phyloP scores from a whole-genome alignment of 129 eudicot genomes.

The Mikania micrantha region DNA sequence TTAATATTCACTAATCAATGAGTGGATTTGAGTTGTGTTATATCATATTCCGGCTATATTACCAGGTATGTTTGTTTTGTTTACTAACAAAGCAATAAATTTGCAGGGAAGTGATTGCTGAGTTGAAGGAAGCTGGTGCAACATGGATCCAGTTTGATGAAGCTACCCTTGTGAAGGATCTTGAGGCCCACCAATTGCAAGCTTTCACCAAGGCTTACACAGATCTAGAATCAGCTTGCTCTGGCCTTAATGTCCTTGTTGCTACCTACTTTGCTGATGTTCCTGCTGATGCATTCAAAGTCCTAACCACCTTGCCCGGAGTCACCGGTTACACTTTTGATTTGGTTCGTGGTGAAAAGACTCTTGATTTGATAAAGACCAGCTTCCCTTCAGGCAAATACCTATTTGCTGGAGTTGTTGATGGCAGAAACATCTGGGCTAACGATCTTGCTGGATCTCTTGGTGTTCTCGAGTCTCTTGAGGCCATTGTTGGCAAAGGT shows the following conservation, averaged over 20 bases:
- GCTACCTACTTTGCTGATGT: constrained; percentile 93
- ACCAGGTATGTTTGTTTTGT: too few species aligned
- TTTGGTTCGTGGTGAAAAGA: constrained; percentile 79
- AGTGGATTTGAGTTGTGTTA: not conserved
- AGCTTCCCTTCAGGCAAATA: constrained; percentile 58
- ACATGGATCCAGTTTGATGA: constrained; percentile 92
- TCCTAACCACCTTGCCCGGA: constrained; percentile 62
- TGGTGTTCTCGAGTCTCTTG: constrained; percentile 56
- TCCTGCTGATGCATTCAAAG: constrained; percentile 66
- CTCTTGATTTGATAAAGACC: constrained; percentile 50
- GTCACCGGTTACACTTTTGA: constrained; percentile 76
- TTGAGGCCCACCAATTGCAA: constrained; percentile 61
- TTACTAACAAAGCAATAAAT: not conserved
- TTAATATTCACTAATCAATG: not conserved
- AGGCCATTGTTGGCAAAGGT: constrained; percentile 88
- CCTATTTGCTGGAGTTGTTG: constrained; percentile 90
- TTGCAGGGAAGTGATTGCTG: constrained; percentile 83
- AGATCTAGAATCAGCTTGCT: constrained; percentile 53
- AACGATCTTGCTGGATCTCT: constrained; percentile 78
- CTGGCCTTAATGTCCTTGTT: constrained; percentile 68
- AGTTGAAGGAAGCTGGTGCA: constrained; percentile 92
- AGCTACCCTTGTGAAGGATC: constrained; percentile 86
- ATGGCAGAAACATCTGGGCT: constrained; percentile 98
- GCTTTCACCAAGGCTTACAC: constrained; percentile 77
- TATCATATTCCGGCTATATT: not conserved